phyloP scores from a whole-genome alignment of 495 filamentous ascomycete genomes.

The Trichoderma reesei region DNA sequence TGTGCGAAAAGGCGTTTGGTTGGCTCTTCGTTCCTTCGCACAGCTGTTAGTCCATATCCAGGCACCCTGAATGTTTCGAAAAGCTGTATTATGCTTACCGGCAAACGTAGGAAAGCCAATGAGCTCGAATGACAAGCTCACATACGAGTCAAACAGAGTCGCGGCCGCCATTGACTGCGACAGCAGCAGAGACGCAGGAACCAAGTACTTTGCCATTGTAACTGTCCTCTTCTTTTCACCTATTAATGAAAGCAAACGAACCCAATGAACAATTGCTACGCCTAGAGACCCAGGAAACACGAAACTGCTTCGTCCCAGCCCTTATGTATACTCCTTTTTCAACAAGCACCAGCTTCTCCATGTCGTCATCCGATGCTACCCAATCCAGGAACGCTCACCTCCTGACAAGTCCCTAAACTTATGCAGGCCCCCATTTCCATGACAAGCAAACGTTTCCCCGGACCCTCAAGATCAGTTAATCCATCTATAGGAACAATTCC shows the following conservation, averaged over 20 bases:
- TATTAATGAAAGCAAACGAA: background rate
- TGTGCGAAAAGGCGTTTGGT: constrained; percentile 1
- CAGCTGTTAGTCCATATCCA: background rate
- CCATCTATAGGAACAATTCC: constrained; percentile 8
- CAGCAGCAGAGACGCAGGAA: constrained; percentile 4
- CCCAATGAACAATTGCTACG: background rate
- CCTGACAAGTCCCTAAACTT: background rate
- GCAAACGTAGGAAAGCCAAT: constrained; percentile 5
- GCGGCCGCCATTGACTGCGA: background rate
- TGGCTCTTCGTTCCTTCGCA: background rate
- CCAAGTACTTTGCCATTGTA: background rate
- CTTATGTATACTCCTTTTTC: background rate
- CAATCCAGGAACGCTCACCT: background rate
- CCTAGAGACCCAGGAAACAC: background rate
- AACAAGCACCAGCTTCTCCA: background rate
- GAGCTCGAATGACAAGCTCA: background rate
- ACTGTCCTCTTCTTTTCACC: background rate
- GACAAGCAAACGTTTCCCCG: background rate
- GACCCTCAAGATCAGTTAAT: background rate
- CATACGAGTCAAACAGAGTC: constrained; percentile 3
- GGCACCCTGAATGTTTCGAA: background rate
- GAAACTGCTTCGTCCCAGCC: background rate
- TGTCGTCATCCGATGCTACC: constrained; percentile 2
- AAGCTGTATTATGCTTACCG: background rate
- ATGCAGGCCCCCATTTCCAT: background rate